Base-by-base conservation (phyloP, 768 basidiomycete genomes). In the Lepiota subincarnata region DNA sequence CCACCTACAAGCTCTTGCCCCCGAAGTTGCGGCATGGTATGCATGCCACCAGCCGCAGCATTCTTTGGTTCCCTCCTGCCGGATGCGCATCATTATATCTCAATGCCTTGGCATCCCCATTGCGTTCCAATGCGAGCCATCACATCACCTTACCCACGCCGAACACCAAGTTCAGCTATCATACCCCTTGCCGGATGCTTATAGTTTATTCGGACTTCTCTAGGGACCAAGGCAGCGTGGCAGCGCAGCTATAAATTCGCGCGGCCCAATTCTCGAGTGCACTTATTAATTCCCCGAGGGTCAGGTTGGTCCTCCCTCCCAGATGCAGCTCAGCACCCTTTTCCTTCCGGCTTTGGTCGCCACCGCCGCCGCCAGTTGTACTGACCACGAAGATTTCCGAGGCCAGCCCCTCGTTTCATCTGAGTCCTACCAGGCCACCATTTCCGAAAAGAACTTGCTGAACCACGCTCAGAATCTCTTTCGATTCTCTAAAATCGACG, bases 401-500 rank as follows among this genome's bases (percentile, higher is more conserved):
- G 36, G 54, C 34, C 60, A 57, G 48, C 56, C 56, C 19, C 59
- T 59, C 18, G 57, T 53, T 50, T 47, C 26, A 24, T 53, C 48
- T 10, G 31, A 14, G 39, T 55, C 50, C 19, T 59, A 45, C 42
- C 56, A 57, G 40, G 36, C 47, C 13, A 43, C 51, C 16, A 43
- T 62, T 53, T 56, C 50, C 19, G 53, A 55, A 31, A 40, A 50
- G 7, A 64, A 61, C 31, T 63, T 67, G 18, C 48, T 67, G 10
- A 60, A 59, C 13, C 68, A 69, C 51, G 66, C 66, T 1, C 57
- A 60, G 26, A 58, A 66, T n/a, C 60, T 70, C 48, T 57, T 60
- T 48, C 47, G 62, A 38, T 70, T 67, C 53, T 62, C 66, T 10
- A 47, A 61, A 26, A 59, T 63, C 42, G 53, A 59, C 16, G 62